Evolutionary conservation across 257 asterid species (phyloP), one percentile per base, ranked within the genome.

Genomic region (Verbena officinalis): DNA sequence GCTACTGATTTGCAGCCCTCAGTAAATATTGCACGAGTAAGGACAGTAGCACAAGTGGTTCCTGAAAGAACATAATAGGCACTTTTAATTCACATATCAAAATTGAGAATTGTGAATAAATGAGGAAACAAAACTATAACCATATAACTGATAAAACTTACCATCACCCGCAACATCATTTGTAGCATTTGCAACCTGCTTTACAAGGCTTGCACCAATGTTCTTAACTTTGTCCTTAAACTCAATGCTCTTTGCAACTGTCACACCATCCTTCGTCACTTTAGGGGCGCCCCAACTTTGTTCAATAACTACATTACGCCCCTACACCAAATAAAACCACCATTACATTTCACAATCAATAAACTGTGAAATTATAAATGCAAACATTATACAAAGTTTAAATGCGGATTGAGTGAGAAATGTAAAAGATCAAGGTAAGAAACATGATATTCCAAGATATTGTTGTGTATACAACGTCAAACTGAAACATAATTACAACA

Each of bases 281-380:
- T 93, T 93, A 9, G 99, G 99, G 55, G 96, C 99, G 65, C 99
- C 99, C 97, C 97, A 90, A 40, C 97, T 93, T 86, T 93, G 97
- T 69, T 93, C 99, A 69, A 93, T 87, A 69, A 93, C 96, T 42
- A 93, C 99, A 70, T 80, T 84, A 34, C 97, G 96, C 23, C 99
- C 99, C 99, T 93, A 58, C 21, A 64, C 40, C 19, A 59, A 55
- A 45, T 24, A 65, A 34, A 77, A 36, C 24, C 33, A 4, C 62
- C 67, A 44, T 38, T 23, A 45, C 10, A 49, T 49, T 3, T 44
- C 62, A 63, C 44, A 22, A 7, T 20, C 11, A 39, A 10, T 9
- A 27, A 58, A 3, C 44, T 43, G 49, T 23, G 33, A 16, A 44
- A 36, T 3, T 7, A 3, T 36, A 36, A 55, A 44, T 14, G 5